Evolutionary conservation across 75 land plant genomes (phyloP), one percentile per base, ranked within the genome.

Genomic region (Pinus tabuliformis): DNA sequence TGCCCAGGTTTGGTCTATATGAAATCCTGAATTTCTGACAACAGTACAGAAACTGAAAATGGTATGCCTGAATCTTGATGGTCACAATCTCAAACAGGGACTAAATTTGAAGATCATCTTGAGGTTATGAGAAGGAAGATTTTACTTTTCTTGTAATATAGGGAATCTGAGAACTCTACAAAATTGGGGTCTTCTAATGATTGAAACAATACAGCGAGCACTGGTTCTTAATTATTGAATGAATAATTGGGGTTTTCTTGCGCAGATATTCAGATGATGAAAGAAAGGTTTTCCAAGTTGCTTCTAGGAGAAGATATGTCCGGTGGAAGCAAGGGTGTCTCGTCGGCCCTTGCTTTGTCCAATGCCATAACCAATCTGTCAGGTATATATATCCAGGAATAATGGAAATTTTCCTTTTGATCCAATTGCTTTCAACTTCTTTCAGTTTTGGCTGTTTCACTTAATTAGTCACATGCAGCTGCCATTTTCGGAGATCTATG

Each of bases 231-330:
- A 68, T 68, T 68, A 20, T 39, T 39, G 72, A 3, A 39, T 12
- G 16, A 68, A 68, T 68, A 37, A 18, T 68, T n/a, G 54, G 71
- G 21, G 12, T 49, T 49, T 49, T 49, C 9, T 9, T n/a, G 20
- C 42, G 58, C 82, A 87, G 91, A 88, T 71, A 78, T 89, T 58
- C 88, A 86, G 9, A 63, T 89, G 86, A 90, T 90, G 91, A 90
- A 90, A 58, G 88, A 90, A 74, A 75, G 80, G 61, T 90, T 90
- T 79, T 80, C 88, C 20, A 90, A 90, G 83, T 81, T 90, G 72
- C 79, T 90, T 33, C 83, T 90, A 39, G 92, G 92, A 39, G 92
- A 90, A 70, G 91, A 90, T 64, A 81, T 89, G 88, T 90, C 92
- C n/a, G 91, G 92, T 18, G 87, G 90, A 20, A 85, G 87, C 5